Evolutionary conservation across 192 early-diverging fungal genomes (phyloP).

Genomic region (Helicostylum pulchrum): DNA sequence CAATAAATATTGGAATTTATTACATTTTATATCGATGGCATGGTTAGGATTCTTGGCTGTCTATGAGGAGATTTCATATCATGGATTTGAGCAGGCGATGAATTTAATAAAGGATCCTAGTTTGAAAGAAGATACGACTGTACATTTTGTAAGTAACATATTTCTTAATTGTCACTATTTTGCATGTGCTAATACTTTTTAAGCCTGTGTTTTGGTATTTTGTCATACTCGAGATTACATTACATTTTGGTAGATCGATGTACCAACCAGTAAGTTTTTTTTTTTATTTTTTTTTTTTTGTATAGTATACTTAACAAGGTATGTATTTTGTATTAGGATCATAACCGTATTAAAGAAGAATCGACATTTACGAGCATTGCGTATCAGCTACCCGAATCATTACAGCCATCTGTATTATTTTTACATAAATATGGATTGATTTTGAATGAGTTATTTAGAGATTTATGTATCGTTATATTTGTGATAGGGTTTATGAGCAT

Average conservation of each 20-base stretch:
- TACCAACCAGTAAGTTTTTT: conserved; percentile 40
- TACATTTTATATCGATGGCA: conserved; percentile 46
- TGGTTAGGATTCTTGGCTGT: conserved; percentile 42
- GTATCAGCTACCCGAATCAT: not conserved
- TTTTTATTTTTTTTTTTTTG: not conserved
- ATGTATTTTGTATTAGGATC: not conserved
- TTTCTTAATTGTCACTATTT: not conserved
- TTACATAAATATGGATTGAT: conserved; percentile 3
- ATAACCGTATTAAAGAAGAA: not conserved
- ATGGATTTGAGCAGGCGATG: not conserved
- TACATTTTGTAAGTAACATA: conserved; percentile 19
- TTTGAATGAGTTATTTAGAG: conserved; percentile 7
- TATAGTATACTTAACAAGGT: not conserved
- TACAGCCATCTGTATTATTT: not conserved
- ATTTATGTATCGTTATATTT: conserved; percentile 12
- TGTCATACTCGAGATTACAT: conserved; percentile 44
- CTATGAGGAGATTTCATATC: conserved; percentile 29
- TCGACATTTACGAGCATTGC: conserved; percentile 4
- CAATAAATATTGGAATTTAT: conserved; percentile 48
- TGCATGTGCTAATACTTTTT: not conserved
- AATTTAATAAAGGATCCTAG: conserved; percentile 11
- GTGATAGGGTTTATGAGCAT: conserved; percentile 3
- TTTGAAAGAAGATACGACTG: not conserved
- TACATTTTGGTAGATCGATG: conserved; percentile 44
- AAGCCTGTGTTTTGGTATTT: conserved; percentile 58